Evolutionary conservation across 768 basidiomycete genomes (phyloP).

Genomic region (Mycena floridula): DNA sequence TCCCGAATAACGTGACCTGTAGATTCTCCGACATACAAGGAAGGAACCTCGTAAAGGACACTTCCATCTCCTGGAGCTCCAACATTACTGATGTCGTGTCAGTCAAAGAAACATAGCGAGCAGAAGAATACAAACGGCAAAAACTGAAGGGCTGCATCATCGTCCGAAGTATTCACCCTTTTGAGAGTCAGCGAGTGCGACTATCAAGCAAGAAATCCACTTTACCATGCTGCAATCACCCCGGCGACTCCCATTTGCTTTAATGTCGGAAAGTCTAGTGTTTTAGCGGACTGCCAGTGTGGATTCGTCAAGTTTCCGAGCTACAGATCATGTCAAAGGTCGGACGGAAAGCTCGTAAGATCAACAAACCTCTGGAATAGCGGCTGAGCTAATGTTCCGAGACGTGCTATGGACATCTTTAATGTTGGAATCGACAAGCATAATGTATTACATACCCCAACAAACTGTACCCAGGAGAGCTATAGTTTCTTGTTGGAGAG

Average conservation of each 20-base stretch:
- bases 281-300: conserved; percentile 24
- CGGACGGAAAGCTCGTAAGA: not conserved
- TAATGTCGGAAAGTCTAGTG: conserved; percentile 16
- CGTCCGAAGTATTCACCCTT: conserved; percentile 22
- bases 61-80: conserved; percentile 17
- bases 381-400: conserved; percentile 10
- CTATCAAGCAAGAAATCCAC: too few relatives aligned
- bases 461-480: conserved; percentile 19
- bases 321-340: conserved; percentile 2
- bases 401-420: conserved; percentile 13
- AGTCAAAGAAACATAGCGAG: too few relatives aligned
- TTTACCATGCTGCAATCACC: conserved; percentile 22
- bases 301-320: conserved; percentile 24
- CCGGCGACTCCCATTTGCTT: conserved; percentile 16
- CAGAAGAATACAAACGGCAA: too few relatives aligned
- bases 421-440: not conserved
- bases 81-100: too few relatives aligned
- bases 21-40: conserved; percentile 22
- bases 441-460: conserved; percentile 21
- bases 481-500: conserved; percentile 23
- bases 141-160: conserved; percentile 22
- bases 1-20: conserved; percentile 21
- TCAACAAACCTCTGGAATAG: conserved; percentile 21
- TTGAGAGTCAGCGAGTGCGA: too few relatives aligned
- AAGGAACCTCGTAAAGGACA: conserved; percentile 22